Evolutionary conservation across 805 yeast species (phyloP), one percentile per base, ranked within the genome.

Genomic region (Nakazawaea ishiwadae): DNA sequence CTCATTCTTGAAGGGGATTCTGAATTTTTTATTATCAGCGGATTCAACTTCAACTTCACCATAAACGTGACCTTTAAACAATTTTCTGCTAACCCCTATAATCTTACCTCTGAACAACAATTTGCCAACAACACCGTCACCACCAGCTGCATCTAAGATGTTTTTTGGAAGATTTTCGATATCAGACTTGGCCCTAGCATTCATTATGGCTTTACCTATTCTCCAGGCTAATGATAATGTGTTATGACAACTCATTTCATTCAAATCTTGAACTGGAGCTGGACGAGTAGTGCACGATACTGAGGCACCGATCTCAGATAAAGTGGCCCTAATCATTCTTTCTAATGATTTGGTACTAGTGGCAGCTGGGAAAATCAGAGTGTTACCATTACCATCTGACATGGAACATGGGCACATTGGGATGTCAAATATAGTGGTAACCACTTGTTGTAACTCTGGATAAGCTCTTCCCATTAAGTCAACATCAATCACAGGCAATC

Each of bases 381-480:
- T 52, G 51, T 63, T 67, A 1, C 71, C 73, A 53, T 69, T 68
- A 32, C 75, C 74, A 50, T 62, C 56, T 24, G 57, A 49, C 36
- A 58, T 51, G 16, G 53, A 53, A 38, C 48, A 37, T 29, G 58
- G 60, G 24, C 54, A 56, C 45, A 50, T 59, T 21, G 55, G 55
- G 24, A 48, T 51, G 20, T 35, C 44, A 17, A 21, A 39, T 4
- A 55, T 62, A 18, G 54, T 54, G 5, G 75, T 67, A 20, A 54
- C 45, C 4, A 65, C 63, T 49, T 70, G 75, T 56, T 63, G 65
- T 28, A 55, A 60, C 2, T 71, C 67, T 9, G 75, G 73, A 49
- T 68, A 66, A 10, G 75, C 76, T 48, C 76, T 56, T 5, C 76
- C 76, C 76, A 70, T 71, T 35, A 68, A 48, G 46, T 71, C 76